Evolutionary conservation across 371 early-diverging fungal species (phyloP), one percentile per base, ranked within the genome.

Genomic region (Coemansia sp.): DNA sequence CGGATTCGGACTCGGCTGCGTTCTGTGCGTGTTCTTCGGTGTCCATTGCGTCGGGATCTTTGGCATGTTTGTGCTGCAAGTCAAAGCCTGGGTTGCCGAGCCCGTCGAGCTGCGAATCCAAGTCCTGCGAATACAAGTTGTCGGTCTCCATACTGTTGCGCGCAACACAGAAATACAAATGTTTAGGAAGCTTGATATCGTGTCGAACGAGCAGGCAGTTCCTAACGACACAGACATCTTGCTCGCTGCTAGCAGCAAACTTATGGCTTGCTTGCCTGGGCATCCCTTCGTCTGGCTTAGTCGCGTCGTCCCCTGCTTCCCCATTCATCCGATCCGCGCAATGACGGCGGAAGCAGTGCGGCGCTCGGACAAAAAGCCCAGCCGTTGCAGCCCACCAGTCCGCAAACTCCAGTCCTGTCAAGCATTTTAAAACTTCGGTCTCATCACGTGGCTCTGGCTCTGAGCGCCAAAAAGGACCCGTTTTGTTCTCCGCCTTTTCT

Each of bases 71-170:
- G 43, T 16, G 54, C 30, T 16, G 31, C 30, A 57, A 52, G 30
- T 57, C 63, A 3, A 51, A 48, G 14, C 16, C 35, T 32, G 57
- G 14, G 6, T 16, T 43, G 43, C 43, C 43, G n/a, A 43, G n/a
- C 16, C 8, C 16, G 8, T 6, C n/a, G 16, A n/a, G 47, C 16
- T 45, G 47, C 20, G 43, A 43, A n/a, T 16, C 16, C 8, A 45
- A 20, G 47, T 45, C 20, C 0, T 30, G 55, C 3, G 65, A 64
- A 45, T 64, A 64, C 36, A 64, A 41, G 36, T 64, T 48, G 39
- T 57, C 58, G 8, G 65, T 45, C 45, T 64, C 50, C 65, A 64
- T 64, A 26, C 5, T n/a, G 38, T 43, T 43, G 43, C 16, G 43
- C 7, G 16, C n/a, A 43, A 43, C 16, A n/a, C n/a, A 16, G 43